Evolutionary conservation across 2,329 filamentous ascomycete species (phyloP).

Genomic region (Sarocladium oryzae): DNA sequence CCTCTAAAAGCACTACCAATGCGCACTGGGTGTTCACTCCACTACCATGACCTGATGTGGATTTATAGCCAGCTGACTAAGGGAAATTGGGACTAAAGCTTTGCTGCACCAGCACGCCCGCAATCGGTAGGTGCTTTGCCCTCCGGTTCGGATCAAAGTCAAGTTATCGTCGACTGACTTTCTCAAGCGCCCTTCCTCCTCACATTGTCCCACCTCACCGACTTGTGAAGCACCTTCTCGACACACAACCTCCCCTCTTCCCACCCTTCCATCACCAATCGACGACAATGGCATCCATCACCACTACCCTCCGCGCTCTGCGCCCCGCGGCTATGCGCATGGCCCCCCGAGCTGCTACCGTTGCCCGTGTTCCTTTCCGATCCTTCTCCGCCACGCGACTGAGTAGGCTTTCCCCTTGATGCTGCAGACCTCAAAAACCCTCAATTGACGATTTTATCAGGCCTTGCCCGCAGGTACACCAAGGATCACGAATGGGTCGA

Average conservation of each 20-base stretch:
- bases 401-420: slow-evolving; percentile 21
- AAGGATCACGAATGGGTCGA: slow-evolving; percentile 99
- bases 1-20: not conserved
- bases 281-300: slow-evolving; percentile 53
- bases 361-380: slow-evolving; percentile 36
- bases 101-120: not conserved
- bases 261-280: slow-evolving; percentile 12
- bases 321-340: slow-evolving; percentile 37
- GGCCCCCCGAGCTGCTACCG: slow-evolving; percentile 31
- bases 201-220: not conserved
- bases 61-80: not conserved
- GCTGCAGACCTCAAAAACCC: slow-evolving; percentile 3
- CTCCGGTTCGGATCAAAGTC: not conserved
- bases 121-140: not conserved
- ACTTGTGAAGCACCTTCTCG: not conserved
- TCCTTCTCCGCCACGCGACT: slow-evolving; percentile 33
- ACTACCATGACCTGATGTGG: slow-evolving; percentile 3
- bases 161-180: not conserved
- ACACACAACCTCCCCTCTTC: slow-evolving; percentile 8
- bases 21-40: not conserved
- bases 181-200: not conserved
- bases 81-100: not conserved
- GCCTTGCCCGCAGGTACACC: slow-evolving; percentile 75
- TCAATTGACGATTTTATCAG: slow-evolving; percentile 31
- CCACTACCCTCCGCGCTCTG: slow-evolving; percentile 45